A percentile compares a stretch with the other conserved stretches of the same genome.
Evolutionary conservation across 2,329 filamentous ascomycete species (phyloP).

Genomic region (Parafenestella ontariensis): DNA sequence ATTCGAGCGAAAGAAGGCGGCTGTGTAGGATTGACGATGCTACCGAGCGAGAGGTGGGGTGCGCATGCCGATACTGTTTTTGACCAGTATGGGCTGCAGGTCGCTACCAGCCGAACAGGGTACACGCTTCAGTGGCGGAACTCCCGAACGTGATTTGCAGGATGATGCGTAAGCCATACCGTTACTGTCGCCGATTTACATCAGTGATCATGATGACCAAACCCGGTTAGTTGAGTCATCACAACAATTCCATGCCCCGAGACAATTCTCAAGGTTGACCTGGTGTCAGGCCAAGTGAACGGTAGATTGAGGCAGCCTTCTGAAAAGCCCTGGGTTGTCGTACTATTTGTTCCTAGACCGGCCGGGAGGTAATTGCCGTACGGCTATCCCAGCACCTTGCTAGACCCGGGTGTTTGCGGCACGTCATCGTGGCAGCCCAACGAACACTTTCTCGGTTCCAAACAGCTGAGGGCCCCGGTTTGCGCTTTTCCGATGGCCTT

Average conservation of each 20-base stretch:
- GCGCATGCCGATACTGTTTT: background rate
- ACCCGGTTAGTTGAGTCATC: background rate
- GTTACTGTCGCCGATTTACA: background rate
- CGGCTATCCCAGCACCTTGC: background rate
- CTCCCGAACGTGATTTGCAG: conserved; percentile 1
- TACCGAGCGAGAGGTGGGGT: conserved; percentile 5
- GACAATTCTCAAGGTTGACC: background rate
- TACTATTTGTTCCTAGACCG: background rate
- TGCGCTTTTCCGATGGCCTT: background rate
- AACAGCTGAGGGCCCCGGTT: background rate
- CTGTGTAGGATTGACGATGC: conserved; percentile 1
- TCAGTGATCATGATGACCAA: background rate
- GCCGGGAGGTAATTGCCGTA: background rate
- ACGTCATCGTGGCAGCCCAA: conserved; percentile 3
- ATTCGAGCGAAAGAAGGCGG: background rate
- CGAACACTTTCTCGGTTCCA: background rate
- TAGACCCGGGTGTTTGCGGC: background rate
- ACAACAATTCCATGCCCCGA: background rate
- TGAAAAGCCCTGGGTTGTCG: background rate
- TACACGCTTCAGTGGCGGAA: background rate
- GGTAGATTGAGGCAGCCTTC: background rate
- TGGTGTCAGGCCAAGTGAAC: background rate
- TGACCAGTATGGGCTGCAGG: background rate
- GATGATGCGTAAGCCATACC: background rate
- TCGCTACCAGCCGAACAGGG: background rate